These are phyloP conservation scores for Canavalia ensiformis DNA, from an alignment of 306 rosid genomes.

Conservation along the genomic window DNA sequence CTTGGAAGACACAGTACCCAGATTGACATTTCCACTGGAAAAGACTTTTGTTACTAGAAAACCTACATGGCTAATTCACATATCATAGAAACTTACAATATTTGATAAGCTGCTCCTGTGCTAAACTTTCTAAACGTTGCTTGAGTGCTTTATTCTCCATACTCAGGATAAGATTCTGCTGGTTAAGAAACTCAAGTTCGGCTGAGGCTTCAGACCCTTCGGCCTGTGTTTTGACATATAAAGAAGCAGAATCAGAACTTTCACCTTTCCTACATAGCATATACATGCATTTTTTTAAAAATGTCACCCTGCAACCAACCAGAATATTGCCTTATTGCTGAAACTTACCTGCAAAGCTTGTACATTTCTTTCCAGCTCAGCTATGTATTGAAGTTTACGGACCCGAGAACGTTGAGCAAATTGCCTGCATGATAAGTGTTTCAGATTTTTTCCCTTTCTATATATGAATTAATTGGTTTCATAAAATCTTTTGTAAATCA, in stretches of 20 bases:
- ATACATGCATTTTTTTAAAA: slow-evolving; percentile 33
- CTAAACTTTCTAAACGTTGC: slow-evolving; percentile 90
- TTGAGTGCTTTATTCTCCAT: slow-evolving; percentile 99
- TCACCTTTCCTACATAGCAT: slow-evolving; percentile 31
- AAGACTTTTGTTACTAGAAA: slow-evolving; percentile 24
- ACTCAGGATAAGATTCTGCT: slow-evolving; percentile 88
- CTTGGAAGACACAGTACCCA: slow-evolving; percentile 25
- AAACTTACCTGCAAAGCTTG: slow-evolving; percentile 91
- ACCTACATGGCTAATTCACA: slow-evolving; percentile 8
- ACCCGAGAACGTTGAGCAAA: slow-evolving; percentile 99
- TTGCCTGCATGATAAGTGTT: slow-evolving; percentile 73
- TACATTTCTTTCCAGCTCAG: slow-evolving; percentile 97
- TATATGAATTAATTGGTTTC: slow-evolving; percentile 16
- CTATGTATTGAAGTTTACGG: slow-evolving; percentile 97
- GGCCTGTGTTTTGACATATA: slow-evolving; percentile 62
- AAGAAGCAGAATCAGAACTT: slow-evolving; percentile 47
- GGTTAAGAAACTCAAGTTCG: slow-evolving; percentile 95
- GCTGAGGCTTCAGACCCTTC: slow-evolving; percentile 97
- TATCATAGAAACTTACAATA: slow-evolving; percentile 69
- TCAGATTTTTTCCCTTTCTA: slow-evolving; percentile 32
- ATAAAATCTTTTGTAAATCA: slow-evolving; percentile 1
- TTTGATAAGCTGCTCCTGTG: slow-evolving; percentile 97
- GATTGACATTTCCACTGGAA: slow-evolving; percentile 28
- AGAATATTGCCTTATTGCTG: slow-evolving; percentile 40
- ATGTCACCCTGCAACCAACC: slow-evolving; percentile 14